Evolutionary conservation across 805 yeast species (phyloP), one percentile per base, ranked within the genome.

Genomic region (Starmerella stellata): DNA sequence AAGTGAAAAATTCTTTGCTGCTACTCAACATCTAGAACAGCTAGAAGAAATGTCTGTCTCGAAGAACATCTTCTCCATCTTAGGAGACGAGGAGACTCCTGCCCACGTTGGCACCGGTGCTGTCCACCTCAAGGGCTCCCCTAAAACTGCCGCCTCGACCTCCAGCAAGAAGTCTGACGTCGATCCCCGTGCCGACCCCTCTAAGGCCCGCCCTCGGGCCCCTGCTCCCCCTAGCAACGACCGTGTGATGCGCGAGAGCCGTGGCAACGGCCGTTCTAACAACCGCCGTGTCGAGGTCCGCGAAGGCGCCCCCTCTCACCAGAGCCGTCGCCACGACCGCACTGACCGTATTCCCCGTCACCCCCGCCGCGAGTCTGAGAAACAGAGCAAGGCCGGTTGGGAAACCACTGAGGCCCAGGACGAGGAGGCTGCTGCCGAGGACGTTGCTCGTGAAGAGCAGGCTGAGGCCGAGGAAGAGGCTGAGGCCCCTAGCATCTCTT

Each of bases 331-430:
- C 54, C 63, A 68, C 58, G 72, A 72, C 64, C 59, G 53, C 43
- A 50, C 49, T 44, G 96, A 87, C 74, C 90, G 93, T 65, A 90
- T 75, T 58, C 73, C 87, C 50, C 79, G 78, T 69, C 58, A 80
- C 50, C 81, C 77, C 57, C 80, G 78, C 70, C 61, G 73, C 55
- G 95, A 83, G 68, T 68, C 93, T 52, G 72, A 69, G 52, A 85
- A 82, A 76, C 75, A 78, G 63, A 70, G 77, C 56, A 72, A 69
- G 61, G 76, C 75, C 64, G 85, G 83, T 50, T 81, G 94, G 87
- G 93, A 94, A 58, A 81, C 75, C 58, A 73, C 76, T 62, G 65
- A 67, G 55, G 68, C 66, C 58, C 80, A 75, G 68, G 79, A 71
- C 51, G 66, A 66, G 56, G 67, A 60, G 40, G 72, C 64, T 44